Evolutionary conservation across 164 flowering plant genomes (phyloP), one percentile per base, ranked within the genome.

Genomic region (Houttuynia cordata): DNA sequence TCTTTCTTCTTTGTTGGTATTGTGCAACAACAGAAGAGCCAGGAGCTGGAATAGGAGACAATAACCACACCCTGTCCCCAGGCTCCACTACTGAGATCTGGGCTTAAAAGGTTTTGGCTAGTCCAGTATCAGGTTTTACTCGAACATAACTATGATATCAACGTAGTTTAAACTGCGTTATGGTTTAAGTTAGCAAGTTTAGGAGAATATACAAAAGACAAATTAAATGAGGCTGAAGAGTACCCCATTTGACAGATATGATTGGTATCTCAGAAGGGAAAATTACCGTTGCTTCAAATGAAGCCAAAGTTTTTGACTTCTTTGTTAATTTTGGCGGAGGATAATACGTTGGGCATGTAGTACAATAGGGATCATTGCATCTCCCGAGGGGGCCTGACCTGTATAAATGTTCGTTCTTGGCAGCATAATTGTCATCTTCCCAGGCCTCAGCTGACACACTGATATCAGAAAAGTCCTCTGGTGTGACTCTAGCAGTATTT

Each of bases 321-420:
- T 67, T 79, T 51, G 51, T 67, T 15, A 60, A 61, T 61, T 73
- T 56, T 20, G 72, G 70, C 58, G 69, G 51, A 65, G 73, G 66
- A 75, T 75, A 77, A 71, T 74, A 72, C 34, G 82, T 64, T 15
- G 98, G 98, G 70, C 96, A 92, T 51, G 83, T 79, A 37, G 93
- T 92, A 76, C 98, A 92, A 64, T 81, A 88, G 55, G 98, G 95
- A 73, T 92, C 91, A 64, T 87, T 79, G 74, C 98, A 92, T 75
- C 79, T 74, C 57, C 98, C 96, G 60, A 92, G 51, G 51, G 74
- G 89, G 56, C 98, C 95, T 62, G 98, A 92, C 71, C 64, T 83
- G 75, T 80, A 56, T 56, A 88, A 73, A 77, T 88, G 88, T 58
- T 79, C 91, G 69, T 88, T 88, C 67, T 68, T 80, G n/a, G 65